phyloP scores from a whole-genome alignment of 2,329 filamentous ascomycete species.

The Aspergillus costaricaensis region DNA sequence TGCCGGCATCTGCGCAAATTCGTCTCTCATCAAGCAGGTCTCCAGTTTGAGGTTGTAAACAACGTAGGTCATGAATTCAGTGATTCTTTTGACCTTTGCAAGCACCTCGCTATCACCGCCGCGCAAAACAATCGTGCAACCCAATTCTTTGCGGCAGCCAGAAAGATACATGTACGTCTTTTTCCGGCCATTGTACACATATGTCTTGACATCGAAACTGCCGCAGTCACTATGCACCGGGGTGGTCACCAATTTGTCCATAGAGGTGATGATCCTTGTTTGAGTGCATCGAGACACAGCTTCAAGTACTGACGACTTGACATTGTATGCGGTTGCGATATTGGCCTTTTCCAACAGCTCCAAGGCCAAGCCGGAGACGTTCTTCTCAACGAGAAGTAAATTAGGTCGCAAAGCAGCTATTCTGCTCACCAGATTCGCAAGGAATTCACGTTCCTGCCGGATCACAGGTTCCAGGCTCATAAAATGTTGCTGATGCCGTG shows the following conservation, averaged over 20 bases:
- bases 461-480: conserved; percentile 98
- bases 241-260: conserved; percentile 84
- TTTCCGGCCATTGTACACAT: conserved; percentile 78
- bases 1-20: conserved; percentile 80
- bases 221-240: conserved; percentile 76
- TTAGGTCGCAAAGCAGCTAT: conserved; percentile 85
- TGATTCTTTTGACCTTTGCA: conserved; percentile 82
- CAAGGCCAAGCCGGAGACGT: conserved; percentile 86
- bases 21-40: conserved; percentile 89
- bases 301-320: conserved; percentile 93
- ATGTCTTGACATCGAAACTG: conserved; percentile 94
- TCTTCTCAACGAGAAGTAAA: conserved; percentile 86
- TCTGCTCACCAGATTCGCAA: conserved; percentile 86
- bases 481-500: conserved; percentile 88
- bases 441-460: conserved; percentile 90
- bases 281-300: conserved; percentile 91
- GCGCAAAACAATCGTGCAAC: conserved; percentile 89
- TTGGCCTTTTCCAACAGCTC: conserved; percentile 84
- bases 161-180: conserved; percentile 97
- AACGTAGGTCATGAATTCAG: conserved; percentile 98
- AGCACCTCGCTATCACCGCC: conserved; percentile 73
- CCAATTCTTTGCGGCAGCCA: conserved; percentile 83
- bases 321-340: conserved; percentile 93
- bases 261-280: conserved; percentile 87
- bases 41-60: conserved; percentile 97